Percentiles rank a stretch among this genome's conserved stretches.
Evolutionary conservation across 164 flowering plant genomes (phyloP).

Genomic region (Berberis vulgaris): DNA sequence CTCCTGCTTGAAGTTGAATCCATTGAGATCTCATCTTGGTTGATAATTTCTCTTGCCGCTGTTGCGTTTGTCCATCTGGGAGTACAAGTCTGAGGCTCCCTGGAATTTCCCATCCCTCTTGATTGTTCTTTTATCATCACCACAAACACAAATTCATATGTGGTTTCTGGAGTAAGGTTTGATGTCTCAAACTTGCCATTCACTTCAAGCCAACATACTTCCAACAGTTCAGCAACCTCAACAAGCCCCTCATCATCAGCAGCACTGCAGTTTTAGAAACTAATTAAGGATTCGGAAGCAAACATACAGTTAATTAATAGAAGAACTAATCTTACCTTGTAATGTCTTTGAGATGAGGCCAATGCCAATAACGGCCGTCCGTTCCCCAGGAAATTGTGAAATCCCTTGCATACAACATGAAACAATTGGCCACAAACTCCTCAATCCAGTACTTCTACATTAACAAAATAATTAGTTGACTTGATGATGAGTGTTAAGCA

Average conservation of each 20-base stretch:
- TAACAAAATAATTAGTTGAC: background rate
- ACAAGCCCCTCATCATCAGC: too few relatives aligned
- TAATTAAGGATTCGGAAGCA: too few relatives aligned
- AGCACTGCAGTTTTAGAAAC: too few relatives aligned
- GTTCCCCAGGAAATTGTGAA: slow-evolving; percentile 61
- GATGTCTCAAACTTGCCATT: slow-evolving; percentile 34
- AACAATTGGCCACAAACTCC: slow-evolving; percentile 42
- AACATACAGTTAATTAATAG: too few relatives aligned
- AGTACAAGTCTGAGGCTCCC: slow-evolving; percentile 39
- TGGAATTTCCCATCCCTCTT: slow-evolving; percentile 57
- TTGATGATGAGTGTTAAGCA: too few relatives aligned
- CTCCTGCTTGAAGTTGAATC: slow-evolving; percentile 40
- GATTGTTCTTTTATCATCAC: slow-evolving; percentile 40
- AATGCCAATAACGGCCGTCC: slow-evolving; percentile 43
- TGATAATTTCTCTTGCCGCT: slow-evolving; percentile 18
- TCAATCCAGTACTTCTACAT: slow-evolving; percentile 61
- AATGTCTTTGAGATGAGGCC: slow-evolving; percentile 31
- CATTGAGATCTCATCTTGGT: slow-evolving; percentile 30
- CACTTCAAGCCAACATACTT: slow-evolving; percentile 72
- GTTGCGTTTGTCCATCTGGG: slow-evolving; percentile 36
- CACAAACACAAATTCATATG: slow-evolving; percentile 37
- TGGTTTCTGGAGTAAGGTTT: slow-evolving; percentile 33
- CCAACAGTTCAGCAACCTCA: slow-evolving; percentile 43
- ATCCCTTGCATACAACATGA: slow-evolving; percentile 48
- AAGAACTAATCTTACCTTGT: too few relatives aligned